Percentiles rank a stretch among this genome's conserved stretches.
Conservation (phyloP, 306 rosid genomes). For the Trichosanthes cucumerina region DNA sequence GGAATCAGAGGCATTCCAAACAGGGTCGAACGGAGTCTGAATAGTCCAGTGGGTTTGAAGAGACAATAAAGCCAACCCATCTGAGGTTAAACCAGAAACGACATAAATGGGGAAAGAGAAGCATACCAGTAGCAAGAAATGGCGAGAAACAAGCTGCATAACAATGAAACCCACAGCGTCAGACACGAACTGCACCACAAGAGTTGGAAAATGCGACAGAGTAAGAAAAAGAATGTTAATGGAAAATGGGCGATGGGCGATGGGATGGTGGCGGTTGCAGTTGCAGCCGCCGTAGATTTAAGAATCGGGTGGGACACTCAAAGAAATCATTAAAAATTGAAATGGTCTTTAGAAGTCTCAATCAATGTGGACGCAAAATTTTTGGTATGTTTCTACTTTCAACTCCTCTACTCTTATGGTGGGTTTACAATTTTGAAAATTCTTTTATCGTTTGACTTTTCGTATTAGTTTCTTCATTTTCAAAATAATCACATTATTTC, state of each 20-base stretch:
- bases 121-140: constrained; percentile 20
- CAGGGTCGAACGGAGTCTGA: constrained; percentile 30
- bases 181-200: neutral
- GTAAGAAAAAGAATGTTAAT: neutral
- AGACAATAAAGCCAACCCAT: constrained; percentile 47
- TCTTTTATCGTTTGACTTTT: too few relatives aligned
- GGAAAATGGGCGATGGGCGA: too few relatives aligned
- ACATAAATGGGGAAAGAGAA: constrained; percentile 17
- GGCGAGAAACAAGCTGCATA: constrained; percentile 20
- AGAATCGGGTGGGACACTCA: neutral
- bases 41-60: constrained; percentile 40
- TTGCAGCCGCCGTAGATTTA: too few relatives aligned
- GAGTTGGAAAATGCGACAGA: neutral
- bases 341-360: neutral
- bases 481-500: too few relatives aligned
- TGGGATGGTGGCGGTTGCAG: too few relatives aligned
- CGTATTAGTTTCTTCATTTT: neutral
- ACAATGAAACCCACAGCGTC: neutral
- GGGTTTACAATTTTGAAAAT: too few relatives aligned
- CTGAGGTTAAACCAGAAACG: constrained; percentile 37
- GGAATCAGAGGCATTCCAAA: constrained; percentile 53
- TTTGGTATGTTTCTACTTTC: neutral
- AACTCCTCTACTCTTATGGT: too few relatives aligned
- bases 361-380: neutral
- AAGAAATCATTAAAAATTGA: neutral